phyloP scores from a whole-genome alignment of 164 flowering plant genomes.

The Kingdonia uniflora region DNA sequence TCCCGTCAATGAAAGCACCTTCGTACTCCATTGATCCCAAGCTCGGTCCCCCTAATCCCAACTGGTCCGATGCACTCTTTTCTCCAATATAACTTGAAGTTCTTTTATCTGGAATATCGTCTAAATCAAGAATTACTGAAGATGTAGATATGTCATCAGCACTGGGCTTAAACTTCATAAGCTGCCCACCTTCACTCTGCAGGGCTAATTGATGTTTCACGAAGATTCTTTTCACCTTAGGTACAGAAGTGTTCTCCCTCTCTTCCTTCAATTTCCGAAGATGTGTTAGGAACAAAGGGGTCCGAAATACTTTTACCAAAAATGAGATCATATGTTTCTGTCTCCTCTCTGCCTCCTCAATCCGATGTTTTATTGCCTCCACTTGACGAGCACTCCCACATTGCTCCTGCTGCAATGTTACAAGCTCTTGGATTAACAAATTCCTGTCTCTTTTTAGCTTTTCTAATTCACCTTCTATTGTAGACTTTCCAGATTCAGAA shows the following conservation, averaged over 20 bases:
- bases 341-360: conserved; percentile 58
- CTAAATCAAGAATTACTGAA: conserved; percentile 9
- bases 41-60: conserved; percentile 13
- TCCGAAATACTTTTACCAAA: conserved; percentile 58
- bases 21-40: conserved; percentile 9
- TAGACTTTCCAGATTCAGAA: conserved; percentile 25
- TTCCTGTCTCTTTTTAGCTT: conserved; percentile 46
- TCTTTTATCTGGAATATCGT: conserved; percentile 15
- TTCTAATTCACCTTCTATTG: conserved; percentile 41
- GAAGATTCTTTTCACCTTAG: conserved; percentile 45
- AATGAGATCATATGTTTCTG: conserved; percentile 78
- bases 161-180: conserved; percentile 29
- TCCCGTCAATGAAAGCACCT: conserved; percentile 26
- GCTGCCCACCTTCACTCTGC: conserved; percentile 24
- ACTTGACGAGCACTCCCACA: conserved; percentile 37
- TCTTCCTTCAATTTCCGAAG: conserved; percentile 37
- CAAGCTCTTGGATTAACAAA: conserved; percentile 52
- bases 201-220: conserved; percentile 34
- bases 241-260: conserved; percentile 20
- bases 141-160: conserved; percentile 8
- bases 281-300: conserved; percentile 46
- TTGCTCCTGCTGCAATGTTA: conserved; percentile 64
- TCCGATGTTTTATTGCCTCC: conserved; percentile 44
- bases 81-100: conserved; percentile 19
- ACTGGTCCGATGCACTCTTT: conserved; percentile 15